Base-by-base conservation (phyloP, 108 stramenopile genomes). In the Skeletonema costatum region DNA sequence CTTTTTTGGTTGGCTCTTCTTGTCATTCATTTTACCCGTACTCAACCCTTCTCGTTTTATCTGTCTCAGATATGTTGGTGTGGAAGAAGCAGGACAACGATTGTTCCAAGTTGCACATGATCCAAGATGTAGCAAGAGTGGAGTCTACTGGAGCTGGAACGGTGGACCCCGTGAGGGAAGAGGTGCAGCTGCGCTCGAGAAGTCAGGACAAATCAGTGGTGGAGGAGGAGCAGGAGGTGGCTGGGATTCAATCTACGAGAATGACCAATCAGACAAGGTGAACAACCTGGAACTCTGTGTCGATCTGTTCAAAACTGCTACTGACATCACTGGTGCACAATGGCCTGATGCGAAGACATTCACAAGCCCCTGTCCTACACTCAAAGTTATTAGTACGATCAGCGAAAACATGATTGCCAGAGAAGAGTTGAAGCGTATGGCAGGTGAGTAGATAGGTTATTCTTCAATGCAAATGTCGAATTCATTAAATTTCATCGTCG, bases 151-250 rank as follows among this genome's bases (percentile, higher is more conserved):
- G 86, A 73, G 70, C 59, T 87, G 86, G 86, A 87, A 87, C 61
- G 86, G 86, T 64, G 96, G 96, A 60, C 93, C 96, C 13, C 92
- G 93, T 71, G 93, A 94, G 76, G 93, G 93, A 30, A 83, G 95
- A 61, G 95, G 95, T 68, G 89, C 88, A 11, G 93, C 92, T 71
- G 93, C 95, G 4, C 69, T 96, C 4, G 96, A 94, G 78, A 90
- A 93, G 82, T 89, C 85, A 62, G 96, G 93, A 11, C 92, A 94
- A 73, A 94, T 94, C 60, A 78, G 80, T 59, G 93, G 93, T 17
- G 91, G 89, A 21, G 93, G 93, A 62, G 96, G 96, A 64, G 92
- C 96, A 19, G 96, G 94, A 77, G 91, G 67, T 86, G 94, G 92
- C 17, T 85, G 86, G 86, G 96, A 94, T 74, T 89, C 89, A 16